Evolutionary conservation across 2,329 filamentous ascomycete genomes (phyloP).

Genomic region (Ilyonectria sp.): DNA sequence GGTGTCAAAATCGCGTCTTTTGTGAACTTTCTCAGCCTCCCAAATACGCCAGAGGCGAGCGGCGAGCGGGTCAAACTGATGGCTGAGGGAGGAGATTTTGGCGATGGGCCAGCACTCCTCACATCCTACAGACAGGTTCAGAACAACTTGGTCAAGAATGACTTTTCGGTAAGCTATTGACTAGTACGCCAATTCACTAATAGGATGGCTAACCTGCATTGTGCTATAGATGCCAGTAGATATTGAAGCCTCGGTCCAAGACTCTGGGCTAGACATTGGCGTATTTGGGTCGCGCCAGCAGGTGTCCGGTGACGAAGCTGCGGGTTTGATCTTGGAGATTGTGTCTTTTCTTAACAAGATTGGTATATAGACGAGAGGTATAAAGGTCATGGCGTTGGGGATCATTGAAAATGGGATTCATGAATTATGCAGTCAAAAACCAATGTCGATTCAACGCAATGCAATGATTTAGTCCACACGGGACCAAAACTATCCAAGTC

Average conservation of each 20-base stretch:
- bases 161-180: slow-evolving; percentile 48
- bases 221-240: slow-evolving; percentile 56
- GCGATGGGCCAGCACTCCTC: background rate
- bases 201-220: slow-evolving; percentile 24
- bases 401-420: background rate
- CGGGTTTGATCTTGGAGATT: slow-evolving; percentile 46
- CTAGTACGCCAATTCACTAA: no score
- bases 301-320: slow-evolving; percentile 47
- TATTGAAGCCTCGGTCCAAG: slow-evolving; percentile 56
- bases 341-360: slow-evolving; percentile 35
- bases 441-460: slow-evolving; percentile 17
- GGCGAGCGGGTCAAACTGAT: slow-evolving; percentile 25
- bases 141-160: slow-evolving; percentile 44
- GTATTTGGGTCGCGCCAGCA: slow-evolving; percentile 55
- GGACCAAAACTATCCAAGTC: background rate
- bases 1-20: slow-evolving; percentile 79
- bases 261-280: slow-evolving; percentile 55
- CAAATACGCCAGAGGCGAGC: slow-evolving; percentile 38
- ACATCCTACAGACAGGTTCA: slow-evolving; percentile 31
- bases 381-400: slow-evolving; percentile 13
- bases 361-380: slow-evolving; percentile 9
- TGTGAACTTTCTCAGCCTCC: slow-evolving; percentile 83
- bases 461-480: slow-evolving; percentile 5
- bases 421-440: slow-evolving; percentile 8
- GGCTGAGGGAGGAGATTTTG: background rate